Evolutionary conservation across 2,329 filamentous ascomycete genomes (phyloP).

Genomic region (Macrophomina pseudophaseolina): DNA sequence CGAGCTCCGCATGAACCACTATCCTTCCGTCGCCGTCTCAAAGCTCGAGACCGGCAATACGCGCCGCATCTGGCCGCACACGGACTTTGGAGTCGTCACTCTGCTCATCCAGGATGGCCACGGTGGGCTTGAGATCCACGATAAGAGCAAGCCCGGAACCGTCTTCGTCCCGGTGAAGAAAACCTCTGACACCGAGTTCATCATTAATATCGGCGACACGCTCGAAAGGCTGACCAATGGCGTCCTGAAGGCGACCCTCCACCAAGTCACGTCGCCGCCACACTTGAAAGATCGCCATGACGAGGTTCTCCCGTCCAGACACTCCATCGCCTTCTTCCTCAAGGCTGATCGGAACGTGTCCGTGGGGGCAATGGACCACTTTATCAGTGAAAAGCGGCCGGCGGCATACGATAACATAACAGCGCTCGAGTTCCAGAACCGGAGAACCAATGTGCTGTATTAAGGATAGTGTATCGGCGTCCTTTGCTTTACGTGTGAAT

Average conservation of each 20-base stretch:
- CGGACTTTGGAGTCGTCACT: slow-evolving; percentile 49
- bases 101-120: slow-evolving; percentile 49
- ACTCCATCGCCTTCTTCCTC: slow-evolving; percentile 6
- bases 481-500: neutral
- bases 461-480: neutral
- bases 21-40: slow-evolving; percentile 40
- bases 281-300: neutral
- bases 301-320: neutral
- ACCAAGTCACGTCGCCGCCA: slow-evolving; percentile 1
- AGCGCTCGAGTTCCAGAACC: neutral
- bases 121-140: slow-evolving; percentile 48
- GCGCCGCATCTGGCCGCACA: slow-evolving; percentile 49
- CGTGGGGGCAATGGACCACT: neutral
- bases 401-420: neutral
- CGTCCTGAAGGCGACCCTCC: neutral
- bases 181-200: slow-evolving; percentile 36
- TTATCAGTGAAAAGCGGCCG: neutral
- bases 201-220: slow-evolving; percentile 29
- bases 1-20: slow-evolving; percentile 46
- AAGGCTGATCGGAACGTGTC: neutral
- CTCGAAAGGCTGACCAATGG: neutral
- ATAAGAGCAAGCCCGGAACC: slow-evolving; percentile 33
- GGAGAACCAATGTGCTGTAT: neutral
- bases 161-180: slow-evolving; percentile 38
- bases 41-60: slow-evolving; percentile 34